Evolutionary conservation across 805 yeast genomes (phyloP).

Genomic region (Teunomyces tritomae): DNA sequence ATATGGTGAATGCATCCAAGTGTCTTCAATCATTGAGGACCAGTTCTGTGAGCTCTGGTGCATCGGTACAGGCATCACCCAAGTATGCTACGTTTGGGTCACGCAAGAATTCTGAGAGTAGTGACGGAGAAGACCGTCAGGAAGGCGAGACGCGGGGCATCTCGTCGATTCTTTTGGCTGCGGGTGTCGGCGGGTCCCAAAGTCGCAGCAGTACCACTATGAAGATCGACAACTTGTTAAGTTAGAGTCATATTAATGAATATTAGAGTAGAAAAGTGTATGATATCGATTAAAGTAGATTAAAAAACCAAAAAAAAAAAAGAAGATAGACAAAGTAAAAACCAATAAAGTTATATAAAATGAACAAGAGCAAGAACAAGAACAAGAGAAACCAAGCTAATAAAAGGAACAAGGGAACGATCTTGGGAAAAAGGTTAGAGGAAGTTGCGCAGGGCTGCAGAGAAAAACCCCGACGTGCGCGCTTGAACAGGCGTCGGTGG

Average conservation of each 20-base stretch:
- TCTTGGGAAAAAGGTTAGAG: too few species aligned
- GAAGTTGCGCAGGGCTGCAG: too few species aligned
- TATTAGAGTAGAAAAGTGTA: background rate
- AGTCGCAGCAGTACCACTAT: conserved; percentile 15
- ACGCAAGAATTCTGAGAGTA: background rate
- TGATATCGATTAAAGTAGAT: background rate
- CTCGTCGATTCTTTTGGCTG: conserved; percentile 31
- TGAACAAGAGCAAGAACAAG: too few species aligned
- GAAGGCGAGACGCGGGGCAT: conserved; percentile 17
- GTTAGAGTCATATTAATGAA: background rate
- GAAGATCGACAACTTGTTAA: conserved; percentile 31
- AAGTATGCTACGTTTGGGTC: background rate
- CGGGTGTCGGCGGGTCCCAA: conserved; percentile 13
- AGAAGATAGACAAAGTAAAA: too few species aligned
- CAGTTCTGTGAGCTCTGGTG: background rate
- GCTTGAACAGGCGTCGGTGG: too few species aligned
- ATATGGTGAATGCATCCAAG: conserved; percentile 35
- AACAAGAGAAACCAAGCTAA: too few species aligned
- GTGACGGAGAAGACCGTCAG: background rate
- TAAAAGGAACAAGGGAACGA: too few species aligned
- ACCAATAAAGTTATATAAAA: too few species aligned
- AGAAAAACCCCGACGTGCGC: too few species aligned
- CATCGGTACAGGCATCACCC: background rate
- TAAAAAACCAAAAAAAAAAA: background rate
- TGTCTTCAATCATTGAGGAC: conserved; percentile 28